phyloP scores from a whole-genome alignment of 192 early-diverging fungal genomes.

The Coemansia erecta region DNA sequence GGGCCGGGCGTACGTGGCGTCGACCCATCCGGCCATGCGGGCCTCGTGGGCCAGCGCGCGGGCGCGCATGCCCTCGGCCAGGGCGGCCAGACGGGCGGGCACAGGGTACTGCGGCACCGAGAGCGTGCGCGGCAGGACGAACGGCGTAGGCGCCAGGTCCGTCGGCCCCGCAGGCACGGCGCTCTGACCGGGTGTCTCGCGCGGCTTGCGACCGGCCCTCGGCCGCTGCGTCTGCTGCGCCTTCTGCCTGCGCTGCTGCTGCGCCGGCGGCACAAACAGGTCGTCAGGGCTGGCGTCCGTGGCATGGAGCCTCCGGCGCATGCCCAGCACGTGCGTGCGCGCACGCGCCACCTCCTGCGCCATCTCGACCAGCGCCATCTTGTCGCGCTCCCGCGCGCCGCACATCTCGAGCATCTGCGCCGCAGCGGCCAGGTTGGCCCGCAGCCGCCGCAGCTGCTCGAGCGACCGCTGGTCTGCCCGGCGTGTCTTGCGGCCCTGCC shows the following conservation, averaged over 20 bases:
- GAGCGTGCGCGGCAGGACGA: conserved; percentile 34
- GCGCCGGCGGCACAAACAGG: conserved; percentile 41
- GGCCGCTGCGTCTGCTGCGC: conserved; percentile 25
- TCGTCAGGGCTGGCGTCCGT: conserved; percentile 16
- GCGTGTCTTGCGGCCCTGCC: conserved; percentile 80
- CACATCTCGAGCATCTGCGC: conserved; percentile 80
- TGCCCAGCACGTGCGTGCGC: conserved; percentile 29
- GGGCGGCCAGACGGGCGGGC: conserved; percentile 11
- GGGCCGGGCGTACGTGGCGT: conserved; percentile 27
- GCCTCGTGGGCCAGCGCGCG: conserved; percentile 13
- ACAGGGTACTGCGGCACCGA: conserved; percentile 34
- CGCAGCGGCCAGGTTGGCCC: conserved; percentile 74
- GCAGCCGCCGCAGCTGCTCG: conserved; percentile 81
- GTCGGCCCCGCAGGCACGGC: conserved; percentile 9
- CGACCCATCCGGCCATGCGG: conserved; percentile 25
- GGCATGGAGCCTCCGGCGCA: conserved; percentile 32
- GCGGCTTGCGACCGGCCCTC: conserved; percentile 21
- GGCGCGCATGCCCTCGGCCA: conserved; percentile 26
- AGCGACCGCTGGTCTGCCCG: conserved; percentile 81
- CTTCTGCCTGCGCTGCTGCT: conserved; percentile 34
- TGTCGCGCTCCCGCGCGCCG: conserved; percentile 68
- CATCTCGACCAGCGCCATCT: conserved; percentile 68
- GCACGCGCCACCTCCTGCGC: conserved; percentile 57
- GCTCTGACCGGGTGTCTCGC: conserved; percentile 17
- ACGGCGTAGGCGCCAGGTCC: conserved; percentile 25